Base-by-base conservation (phyloP, 225 moss, liverwort and hornwort genomes). In the Straminergon stramineum region DNA sequence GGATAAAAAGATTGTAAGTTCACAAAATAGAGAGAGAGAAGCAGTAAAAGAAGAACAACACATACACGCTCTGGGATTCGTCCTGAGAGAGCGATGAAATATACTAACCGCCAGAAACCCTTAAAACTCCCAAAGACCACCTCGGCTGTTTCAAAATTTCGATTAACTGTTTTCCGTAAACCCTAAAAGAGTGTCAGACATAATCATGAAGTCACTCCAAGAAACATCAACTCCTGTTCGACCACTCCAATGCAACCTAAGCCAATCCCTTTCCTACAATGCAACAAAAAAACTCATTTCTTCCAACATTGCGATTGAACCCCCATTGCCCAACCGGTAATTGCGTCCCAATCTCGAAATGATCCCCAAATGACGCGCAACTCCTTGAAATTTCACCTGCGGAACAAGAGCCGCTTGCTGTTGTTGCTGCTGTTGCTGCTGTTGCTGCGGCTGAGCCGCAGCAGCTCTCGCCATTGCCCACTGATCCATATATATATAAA, bases 391-490 rank as follows among this genome's bases (percentile, higher is more conserved):
- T 55, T 76, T 77, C 69, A 92, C 92, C 91, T 92, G 93, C 48
- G 90, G 64, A 37, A 87, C 89, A 22, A 84, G 89, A 87, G 84
- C 48, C 81, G 89, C 91, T 86, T 92, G 93, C 17, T 93, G 93
- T 34, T 88, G 94, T 7, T 71, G 87, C 6, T 91, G 92, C 15
- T 85, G 91, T 4, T 85, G 92, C 7, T 88, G 90, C 9, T 83
- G 92, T 31, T 23, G 39, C 39, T 87, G 89, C 89, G 89, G 87
- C 31, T 89, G 89, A 53, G 55, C 79, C 82, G 85, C 92, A 84
- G 93, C 90, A 71, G 91, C 92, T 93, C 94, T 92, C 13, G 87
- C 90, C 94, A 94, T 90, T 27, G 90, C 90, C 94, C 94, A 94
- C 86, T 94, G 94, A 91, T 94, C 94, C 94, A 94, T 94, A n/a